phyloP scores from a whole-genome alignment of 1,139 yeast genomes.

The Lodderomyces pseudojiufengensis region DNA sequence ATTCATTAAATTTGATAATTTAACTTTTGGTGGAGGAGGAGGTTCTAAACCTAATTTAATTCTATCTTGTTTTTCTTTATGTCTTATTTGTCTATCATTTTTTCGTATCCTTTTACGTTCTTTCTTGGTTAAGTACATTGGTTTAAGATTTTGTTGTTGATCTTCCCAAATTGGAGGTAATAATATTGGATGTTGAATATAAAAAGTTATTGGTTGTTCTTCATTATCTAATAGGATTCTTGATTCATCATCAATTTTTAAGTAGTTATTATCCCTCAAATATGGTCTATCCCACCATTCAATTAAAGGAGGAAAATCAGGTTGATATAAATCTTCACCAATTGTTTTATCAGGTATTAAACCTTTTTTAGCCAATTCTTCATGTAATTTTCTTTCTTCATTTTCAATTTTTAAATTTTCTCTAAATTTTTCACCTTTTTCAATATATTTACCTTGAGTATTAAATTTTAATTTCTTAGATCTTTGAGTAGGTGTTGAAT shows the following conservation, averaged over 20 bases:
- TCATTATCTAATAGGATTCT: conserved; percentile 32
- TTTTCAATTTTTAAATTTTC: conserved; percentile 32
- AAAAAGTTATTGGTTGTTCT: conserved; percentile 52
- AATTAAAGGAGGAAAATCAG: conserved; percentile 49
- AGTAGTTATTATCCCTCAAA: conserved; percentile 29
- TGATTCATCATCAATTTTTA: conserved; percentile 18
- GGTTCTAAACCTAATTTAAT: conserved; percentile 79
- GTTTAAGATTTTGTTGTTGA: conserved; percentile 18
- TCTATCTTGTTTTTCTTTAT: conserved; percentile 72
- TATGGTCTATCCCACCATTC: conserved; percentile 85
- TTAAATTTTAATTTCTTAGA: conserved; percentile 47
- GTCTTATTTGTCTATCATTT: conserved; percentile 60
- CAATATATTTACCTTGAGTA: conserved; percentile 58
- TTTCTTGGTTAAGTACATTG: conserved; percentile 63
- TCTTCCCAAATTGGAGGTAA: conserved; percentile 48
- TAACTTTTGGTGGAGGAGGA: conserved; percentile 88
- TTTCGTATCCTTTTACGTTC: conserved; percentile 75
- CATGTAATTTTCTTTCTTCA: conserved; percentile 21
- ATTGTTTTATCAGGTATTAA: conserved; percentile 43
- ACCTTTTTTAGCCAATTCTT: conserved; percentile 35
- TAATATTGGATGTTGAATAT: conserved; percentile 81
- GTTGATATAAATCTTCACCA: conserved; percentile 51
- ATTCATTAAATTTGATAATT: conserved; percentile 75
- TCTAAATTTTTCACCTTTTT: conserved; percentile 51
- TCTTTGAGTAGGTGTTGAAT: conserved; percentile 22